Evolutionary conservation across 1,284 basidiomycete species (phyloP), one percentile per base, ranked within the genome.

Genomic region (Ceratobasidium sp.): DNA sequence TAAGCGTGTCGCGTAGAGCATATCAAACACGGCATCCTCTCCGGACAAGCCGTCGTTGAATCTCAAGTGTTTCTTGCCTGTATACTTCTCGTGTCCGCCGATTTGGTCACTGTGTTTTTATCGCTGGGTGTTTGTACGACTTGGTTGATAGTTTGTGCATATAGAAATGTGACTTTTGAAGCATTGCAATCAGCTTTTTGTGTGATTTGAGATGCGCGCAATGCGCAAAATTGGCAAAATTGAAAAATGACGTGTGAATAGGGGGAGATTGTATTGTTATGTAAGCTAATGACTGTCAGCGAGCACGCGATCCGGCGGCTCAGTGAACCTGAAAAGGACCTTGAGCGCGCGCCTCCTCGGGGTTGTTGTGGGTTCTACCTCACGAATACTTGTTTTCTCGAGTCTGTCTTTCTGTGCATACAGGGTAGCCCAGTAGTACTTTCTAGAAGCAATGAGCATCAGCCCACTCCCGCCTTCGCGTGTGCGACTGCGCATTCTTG

Each of bases 131-230:
- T 57, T 32, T 69, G 66, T 69, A 69, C 52, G 35, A 69, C 54
- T 30, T n/a, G 54, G 26, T 30, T 28, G 66, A 57, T 57, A 35
- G 23, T 21, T 46, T 69, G 66, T 69, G 52, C 7, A 47, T 57
- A 69, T 69, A 69, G 66, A 69, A 67, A 41, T 32, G 50, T 52
- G 64, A 54, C 44, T 67, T 21, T n/a, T 57, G 50, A 57, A 57
- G 5, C 9, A 9, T 21, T 52, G 16, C 11, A n/a, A 23, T 52
- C 16, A 11, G 43, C 43, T 18, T 44, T 44, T 9, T 9, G 9
- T 44, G 18, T 11, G 43, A 44, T 9, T 44, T 44, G 11, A 44
- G 43, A 44, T 44, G 18, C 11, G 43, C 18, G 18, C 11, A 44
- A 7, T 9, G 35, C 30, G 57, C 32, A 9, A 13, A 41, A 46